phyloP scores from a whole-genome alignment of 306 rosid species.

The Ammopiptanthus mongolicus region DNA sequence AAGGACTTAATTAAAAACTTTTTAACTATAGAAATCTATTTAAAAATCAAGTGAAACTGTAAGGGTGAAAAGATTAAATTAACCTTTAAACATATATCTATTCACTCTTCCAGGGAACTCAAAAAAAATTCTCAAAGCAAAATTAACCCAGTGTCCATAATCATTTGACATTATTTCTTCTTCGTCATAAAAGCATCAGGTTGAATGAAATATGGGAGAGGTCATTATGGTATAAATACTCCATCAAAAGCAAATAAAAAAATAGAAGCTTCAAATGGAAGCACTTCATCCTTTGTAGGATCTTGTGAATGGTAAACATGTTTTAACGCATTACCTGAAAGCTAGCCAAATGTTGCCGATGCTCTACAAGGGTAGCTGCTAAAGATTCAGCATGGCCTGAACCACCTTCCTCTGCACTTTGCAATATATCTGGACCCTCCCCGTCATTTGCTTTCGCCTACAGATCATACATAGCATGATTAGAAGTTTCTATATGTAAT shows the following conservation, averaged over 20 bases:
- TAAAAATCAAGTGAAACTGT: too few species aligned
- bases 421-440: too few species aligned
- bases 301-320: constrained; percentile 3
- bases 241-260: neutral
- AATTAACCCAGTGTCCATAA: neutral
- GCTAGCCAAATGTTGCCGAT: constrained; percentile 97
- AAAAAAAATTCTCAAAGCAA: neutral
- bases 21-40: too few species aligned
- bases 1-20: too few species aligned
- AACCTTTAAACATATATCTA: too few species aligned
- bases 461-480: constrained; percentile 19
- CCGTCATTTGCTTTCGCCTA: constrained; percentile 96
- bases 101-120: neutral
- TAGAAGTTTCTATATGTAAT: constrained; percentile 6
- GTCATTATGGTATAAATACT: neutral
- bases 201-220: neutral
- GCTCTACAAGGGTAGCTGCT: constrained; percentile 92
- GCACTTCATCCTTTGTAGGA: neutral
- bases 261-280: neutral
- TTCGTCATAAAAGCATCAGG: neutral
- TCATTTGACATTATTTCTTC: neutral
- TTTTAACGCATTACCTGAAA: constrained; percentile 65
- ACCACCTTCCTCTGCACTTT: too few species aligned
- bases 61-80: too few species aligned
- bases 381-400: constrained; percentile 87